A percentile compares a stretch with the other conserved stretches of the same genome.
phyloP scores from a whole-genome alignment of 805 yeast genomes.

The Torulaspora franciscae region DNA sequence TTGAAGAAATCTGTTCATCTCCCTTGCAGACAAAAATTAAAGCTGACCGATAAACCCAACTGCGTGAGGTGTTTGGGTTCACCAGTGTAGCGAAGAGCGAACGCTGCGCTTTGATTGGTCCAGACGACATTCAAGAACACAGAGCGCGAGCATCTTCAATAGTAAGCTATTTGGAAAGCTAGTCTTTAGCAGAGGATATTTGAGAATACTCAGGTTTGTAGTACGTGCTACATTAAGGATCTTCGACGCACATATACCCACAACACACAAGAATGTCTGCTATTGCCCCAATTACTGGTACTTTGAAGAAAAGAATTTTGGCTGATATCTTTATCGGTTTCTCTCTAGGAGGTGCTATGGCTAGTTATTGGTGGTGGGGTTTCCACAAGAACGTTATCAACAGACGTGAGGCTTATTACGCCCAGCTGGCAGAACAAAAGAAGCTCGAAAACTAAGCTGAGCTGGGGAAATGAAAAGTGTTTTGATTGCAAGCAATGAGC shows the following conservation, averaged over 20 bases:
- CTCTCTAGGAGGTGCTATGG: slow-evolving; percentile 56
- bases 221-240: neutral
- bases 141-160: slow-evolving; percentile 5
- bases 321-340: slow-evolving; percentile 73
- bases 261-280: slow-evolving; percentile 35
- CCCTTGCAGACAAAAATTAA: slow-evolving; percentile 8
- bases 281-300: slow-evolving; percentile 81
- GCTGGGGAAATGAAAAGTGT: neutral
- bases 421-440: slow-evolving; percentile 70
- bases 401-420: slow-evolving; percentile 81
- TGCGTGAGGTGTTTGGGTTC: slow-evolving; percentile 13
- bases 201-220: neutral
- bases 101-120: slow-evolving; percentile 16
- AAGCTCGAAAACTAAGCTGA: slow-evolving; percentile 32
- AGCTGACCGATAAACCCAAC: slow-evolving; percentile 8
- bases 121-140: neutral
- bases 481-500: slow-evolving; percentile 1
- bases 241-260: neutral
- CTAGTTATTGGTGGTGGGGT: slow-evolving; percentile 78
- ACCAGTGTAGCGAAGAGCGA: slow-evolving; percentile 1
- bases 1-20: neutral
- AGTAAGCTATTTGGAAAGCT: neutral
- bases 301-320: slow-evolving; percentile 72
- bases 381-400: slow-evolving; percentile 70
- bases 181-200: neutral